These are phyloP conservation scores for Aspergillus japonicus DNA, from an alignment of 2,329 filamentous ascomycete species.

Conservation along the genomic window DNA sequence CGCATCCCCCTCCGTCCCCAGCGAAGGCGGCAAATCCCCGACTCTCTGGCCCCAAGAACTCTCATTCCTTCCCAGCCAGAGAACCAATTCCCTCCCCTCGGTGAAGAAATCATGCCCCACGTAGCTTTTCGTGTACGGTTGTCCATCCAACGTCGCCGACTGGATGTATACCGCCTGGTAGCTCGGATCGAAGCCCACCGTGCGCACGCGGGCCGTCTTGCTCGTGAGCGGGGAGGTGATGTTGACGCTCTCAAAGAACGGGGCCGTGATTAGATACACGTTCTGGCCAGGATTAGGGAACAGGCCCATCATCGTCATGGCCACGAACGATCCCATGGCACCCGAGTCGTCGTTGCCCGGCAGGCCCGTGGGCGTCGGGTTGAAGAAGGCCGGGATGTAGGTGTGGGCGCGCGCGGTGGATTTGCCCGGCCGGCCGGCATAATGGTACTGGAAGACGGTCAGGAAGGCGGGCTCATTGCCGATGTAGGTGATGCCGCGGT, in stretches of 20 bases:
- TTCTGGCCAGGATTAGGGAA: slow-evolving; percentile 68
- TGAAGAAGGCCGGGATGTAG: slow-evolving; percentile 64
- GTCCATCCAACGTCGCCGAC: slow-evolving; percentile 62
- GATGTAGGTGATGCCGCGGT: slow-evolving; percentile 63
- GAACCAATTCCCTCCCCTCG: slow-evolving; percentile 62
- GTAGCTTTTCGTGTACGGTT: slow-evolving; percentile 63
- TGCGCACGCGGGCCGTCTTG: slow-evolving; percentile 58
- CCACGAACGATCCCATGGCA: slow-evolving; percentile 67
- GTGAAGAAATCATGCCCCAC: slow-evolving; percentile 67
- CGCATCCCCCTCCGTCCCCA: slow-evolving; percentile 15
- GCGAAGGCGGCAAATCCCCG: slow-evolving; percentile 63
- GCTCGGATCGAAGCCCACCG: slow-evolving; percentile 58
- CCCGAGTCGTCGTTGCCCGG: slow-evolving; percentile 70
- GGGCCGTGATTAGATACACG: slow-evolving; percentile 67
- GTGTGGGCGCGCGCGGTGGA: slow-evolving; percentile 55
- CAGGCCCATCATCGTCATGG: slow-evolving; percentile 66
- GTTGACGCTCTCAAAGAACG: slow-evolving; percentile 62
- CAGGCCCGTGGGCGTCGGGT: slow-evolving; percentile 55
- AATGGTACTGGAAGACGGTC: slow-evolving; percentile 68
- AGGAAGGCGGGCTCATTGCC: slow-evolving; percentile 65
- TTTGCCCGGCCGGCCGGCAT: slow-evolving; percentile 60
- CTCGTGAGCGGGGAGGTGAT: slow-evolving; percentile 59
- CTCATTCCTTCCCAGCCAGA: slow-evolving; percentile 61
- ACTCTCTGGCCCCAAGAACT: slow-evolving; percentile 63
- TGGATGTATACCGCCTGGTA: slow-evolving; percentile 65